Conservation (phyloP, 441 rosid species). For the Croton laevigatus region DNA sequence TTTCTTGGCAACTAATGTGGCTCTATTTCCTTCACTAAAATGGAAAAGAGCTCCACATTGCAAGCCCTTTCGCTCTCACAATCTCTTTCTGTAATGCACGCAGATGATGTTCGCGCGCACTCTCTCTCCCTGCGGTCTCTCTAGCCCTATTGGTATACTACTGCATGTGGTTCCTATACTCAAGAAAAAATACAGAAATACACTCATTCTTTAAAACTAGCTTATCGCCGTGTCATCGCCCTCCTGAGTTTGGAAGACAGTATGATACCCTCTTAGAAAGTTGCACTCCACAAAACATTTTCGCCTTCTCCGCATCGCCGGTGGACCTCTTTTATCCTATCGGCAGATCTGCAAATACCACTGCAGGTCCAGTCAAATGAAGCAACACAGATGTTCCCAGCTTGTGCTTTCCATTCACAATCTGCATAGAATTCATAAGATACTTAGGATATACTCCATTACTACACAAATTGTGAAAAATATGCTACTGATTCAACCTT, state of each 20-base stretch:
- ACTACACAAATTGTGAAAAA: not conserved
- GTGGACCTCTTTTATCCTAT: constrained; percentile 82
- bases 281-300: constrained; percentile 72
- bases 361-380: constrained; percentile 94
- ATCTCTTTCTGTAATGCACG: not conserved
- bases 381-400: constrained; percentile 82
- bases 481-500: not conserved
- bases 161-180: constrained; percentile 29
- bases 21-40: constrained; percentile 38
- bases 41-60: constrained; percentile 32
- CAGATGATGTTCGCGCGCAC: not conserved
- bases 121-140: constrained; percentile 3
- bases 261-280: constrained; percentile 30
- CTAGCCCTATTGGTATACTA: not conserved
- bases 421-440: constrained; percentile 34
- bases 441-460: not conserved
- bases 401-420: constrained; percentile 93
- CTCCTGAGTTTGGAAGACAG: constrained; percentile 38
- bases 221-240: constrained; percentile 7
- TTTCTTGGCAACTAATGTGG: constrained; percentile 17
- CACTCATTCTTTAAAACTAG: constrained; percentile 8
- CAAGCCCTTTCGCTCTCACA: constrained; percentile 23
- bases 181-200: constrained; percentile 18
- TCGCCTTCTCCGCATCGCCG: constrained; percentile 81
- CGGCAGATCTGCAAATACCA: constrained; percentile 80